These are phyloP conservation scores for Cicer yamashitae DNA, from an alignment of 306 rosid species.

Conservation along the genomic window DNA sequence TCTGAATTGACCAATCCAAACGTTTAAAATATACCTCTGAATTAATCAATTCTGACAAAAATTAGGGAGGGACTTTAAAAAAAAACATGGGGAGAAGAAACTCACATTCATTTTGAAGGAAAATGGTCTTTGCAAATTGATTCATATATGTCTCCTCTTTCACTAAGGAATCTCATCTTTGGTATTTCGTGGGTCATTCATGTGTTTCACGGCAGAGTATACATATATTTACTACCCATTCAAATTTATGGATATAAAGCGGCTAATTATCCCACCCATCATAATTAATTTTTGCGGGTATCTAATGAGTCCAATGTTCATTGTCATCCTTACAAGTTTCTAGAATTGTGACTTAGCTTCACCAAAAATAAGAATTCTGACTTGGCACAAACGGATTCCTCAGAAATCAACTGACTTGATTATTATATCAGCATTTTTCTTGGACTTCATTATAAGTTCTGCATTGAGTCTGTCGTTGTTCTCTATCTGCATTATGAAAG, in stretches of 20 bases:
- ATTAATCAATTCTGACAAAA: too few species aligned
- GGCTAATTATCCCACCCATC: neutral
- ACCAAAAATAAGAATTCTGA: neutral
- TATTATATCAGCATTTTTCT: conserved; percentile 75
- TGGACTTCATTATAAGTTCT: conserved; percentile 77
- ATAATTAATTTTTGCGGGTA: too few species aligned
- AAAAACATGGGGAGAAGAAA: too few species aligned
- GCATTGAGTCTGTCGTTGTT: conserved; percentile 88
- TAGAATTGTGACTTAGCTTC: too few species aligned
- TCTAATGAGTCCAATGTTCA: too few species aligned
- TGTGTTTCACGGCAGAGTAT: neutral
- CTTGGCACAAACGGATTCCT: conserved; percentile 36
- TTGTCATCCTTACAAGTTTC: too few species aligned
- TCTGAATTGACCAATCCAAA: too few species aligned
- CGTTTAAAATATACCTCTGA: too few species aligned
- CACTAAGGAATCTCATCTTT: neutral
- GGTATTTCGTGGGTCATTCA: neutral
- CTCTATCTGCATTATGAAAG: conserved; percentile 64
- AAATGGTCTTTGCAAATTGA: neutral
- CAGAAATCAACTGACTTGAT: conserved; percentile 78
- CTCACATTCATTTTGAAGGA: neutral
- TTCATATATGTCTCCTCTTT: neutral
- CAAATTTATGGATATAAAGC: neutral
- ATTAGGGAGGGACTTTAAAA: too few species aligned
- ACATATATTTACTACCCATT: neutral